Evolutionary conservation across 2,329 filamentous ascomycete species (phyloP).

Genomic region (Chaetomiaceae sp.): DNA sequence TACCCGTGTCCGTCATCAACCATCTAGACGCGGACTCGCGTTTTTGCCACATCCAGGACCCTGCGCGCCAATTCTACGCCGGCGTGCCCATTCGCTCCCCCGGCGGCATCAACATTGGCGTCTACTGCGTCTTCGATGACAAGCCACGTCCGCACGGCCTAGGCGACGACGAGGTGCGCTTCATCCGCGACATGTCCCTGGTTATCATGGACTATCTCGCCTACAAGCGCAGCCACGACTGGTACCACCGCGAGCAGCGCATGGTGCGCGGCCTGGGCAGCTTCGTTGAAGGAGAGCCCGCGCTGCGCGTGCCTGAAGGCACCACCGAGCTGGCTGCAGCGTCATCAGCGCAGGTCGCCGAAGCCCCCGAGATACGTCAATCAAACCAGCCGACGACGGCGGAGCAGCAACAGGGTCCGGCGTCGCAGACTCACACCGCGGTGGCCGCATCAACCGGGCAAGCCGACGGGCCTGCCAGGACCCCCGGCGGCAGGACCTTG

Average conservation of each 20-base stretch:
- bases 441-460: too few species aligned
- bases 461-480: too few species aligned
- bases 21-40: constrained; percentile 31
- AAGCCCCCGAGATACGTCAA: too few species aligned
- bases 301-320: too few species aligned
- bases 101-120: constrained; percentile 38
- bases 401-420: too few species aligned
- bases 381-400: too few species aligned
- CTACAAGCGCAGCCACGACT: constrained; percentile 23
- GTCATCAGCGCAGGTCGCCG: too few species aligned
- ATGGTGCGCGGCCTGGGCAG: constrained; percentile 30
- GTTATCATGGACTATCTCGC: constrained; percentile 35
- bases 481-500: too few species aligned
- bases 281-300: constrained; percentile 20
- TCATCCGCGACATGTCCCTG: constrained; percentile 24
- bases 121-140: constrained; percentile 32
- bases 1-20: constrained; percentile 31
- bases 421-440: too few species aligned
- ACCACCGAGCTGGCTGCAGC: too few species aligned
- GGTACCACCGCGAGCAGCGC: constrained; percentile 29
- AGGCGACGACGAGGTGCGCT: constrained; percentile 25
- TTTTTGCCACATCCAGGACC: constrained; percentile 25
- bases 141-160: constrained; percentile 21
- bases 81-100: constrained; percentile 36
- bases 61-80: constrained; percentile 33